phyloP scores from a whole-genome alignment of 2,329 filamentous ascomycete genomes.

The Sphaerulina musiva region DNA sequence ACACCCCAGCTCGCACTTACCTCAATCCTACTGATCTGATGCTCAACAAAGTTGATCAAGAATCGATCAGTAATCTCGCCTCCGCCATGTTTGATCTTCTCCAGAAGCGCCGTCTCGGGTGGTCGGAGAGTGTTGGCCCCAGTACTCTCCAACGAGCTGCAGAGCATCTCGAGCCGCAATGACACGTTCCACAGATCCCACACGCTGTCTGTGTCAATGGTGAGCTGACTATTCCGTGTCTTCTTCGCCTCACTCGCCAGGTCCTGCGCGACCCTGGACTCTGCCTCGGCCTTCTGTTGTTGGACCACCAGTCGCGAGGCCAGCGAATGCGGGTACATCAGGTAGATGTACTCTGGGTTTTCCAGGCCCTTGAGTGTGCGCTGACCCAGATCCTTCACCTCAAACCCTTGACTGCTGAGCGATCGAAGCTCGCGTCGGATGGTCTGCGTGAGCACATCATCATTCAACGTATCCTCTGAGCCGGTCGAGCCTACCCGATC shows the following conservation, averaged over 20 bases:
- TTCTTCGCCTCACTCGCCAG: constrained; percentile 47
- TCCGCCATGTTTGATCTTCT: constrained; percentile 63
- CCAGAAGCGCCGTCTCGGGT: constrained; percentile 76
- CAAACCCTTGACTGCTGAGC: constrained; percentile 84
- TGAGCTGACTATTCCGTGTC: constrained; percentile 55
- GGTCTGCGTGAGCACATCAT: constrained; percentile 65
- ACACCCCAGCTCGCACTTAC: constrained; percentile 46
- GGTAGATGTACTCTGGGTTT: constrained; percentile 91
- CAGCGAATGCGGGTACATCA: constrained; percentile 86
- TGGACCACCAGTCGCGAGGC: constrained; percentile 72
- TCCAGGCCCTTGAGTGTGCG: constrained; percentile 93
- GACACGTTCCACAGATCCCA: constrained; percentile 89
- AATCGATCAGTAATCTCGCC: constrained; percentile 86
- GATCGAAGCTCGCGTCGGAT: constrained; percentile 84
- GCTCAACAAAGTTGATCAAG: constrained; percentile 82
- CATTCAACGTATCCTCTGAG: constrained; percentile 67
- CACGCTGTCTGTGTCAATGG: constrained; percentile 76
- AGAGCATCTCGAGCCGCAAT: constrained; percentile 85
- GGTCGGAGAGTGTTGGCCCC: constrained; percentile 59
- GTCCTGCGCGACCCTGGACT: constrained; percentile 27
- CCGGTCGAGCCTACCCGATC: constrained; percentile 62
- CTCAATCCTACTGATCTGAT: constrained; percentile 94
- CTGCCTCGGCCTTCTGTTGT: constrained; percentile 45
- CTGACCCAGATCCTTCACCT: constrained; percentile 93
- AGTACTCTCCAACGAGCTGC: constrained; percentile 73